phyloP scores from a whole-genome alignment of 805 yeast genomes.

The Saccharomycopsis schoenii region DNA sequence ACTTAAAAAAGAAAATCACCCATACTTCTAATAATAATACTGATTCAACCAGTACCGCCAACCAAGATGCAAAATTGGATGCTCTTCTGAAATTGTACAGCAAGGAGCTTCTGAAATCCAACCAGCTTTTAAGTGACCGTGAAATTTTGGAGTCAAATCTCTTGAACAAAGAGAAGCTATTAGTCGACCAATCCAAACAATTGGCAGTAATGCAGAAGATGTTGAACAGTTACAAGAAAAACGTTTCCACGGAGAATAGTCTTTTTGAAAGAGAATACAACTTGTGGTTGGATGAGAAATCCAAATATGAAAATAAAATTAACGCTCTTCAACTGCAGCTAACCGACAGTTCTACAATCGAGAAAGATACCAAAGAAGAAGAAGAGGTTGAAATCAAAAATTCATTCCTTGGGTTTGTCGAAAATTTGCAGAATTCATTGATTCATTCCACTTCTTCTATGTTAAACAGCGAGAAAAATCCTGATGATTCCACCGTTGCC shows the following conservation, averaged over 20 bases:
- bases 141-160: conserved; percentile 10
- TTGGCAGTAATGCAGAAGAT: conserved; percentile 5
- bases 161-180: conserved; percentile 11
- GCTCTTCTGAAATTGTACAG: conserved; percentile 1
- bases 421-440: background rate
- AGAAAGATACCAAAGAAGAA: background rate
- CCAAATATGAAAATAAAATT: conserved; percentile 11
- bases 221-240: conserved; percentile 9
- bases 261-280: conserved; percentile 12
- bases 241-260: conserved; percentile 5
- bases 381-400: conserved; percentile 1
- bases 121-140: conserved; percentile 9
- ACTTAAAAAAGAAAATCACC: background rate
- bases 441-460: background rate
- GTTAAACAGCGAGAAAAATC: background rate
- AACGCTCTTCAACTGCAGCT: background rate
- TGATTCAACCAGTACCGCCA: background rate
- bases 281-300: conserved; percentile 17
- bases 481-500: background rate
- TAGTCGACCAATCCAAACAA: conserved; percentile 8
- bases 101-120: conserved; percentile 5
- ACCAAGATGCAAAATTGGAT: background rate
- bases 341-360: background rate
- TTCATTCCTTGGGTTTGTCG: background rate
- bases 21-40: background rate